Percentiles rank a stretch among this genome's conserved stretches.
Conservation (phyloP, 768 basidiomycete genomes). For the Phaeotremella skinneri region DNA sequence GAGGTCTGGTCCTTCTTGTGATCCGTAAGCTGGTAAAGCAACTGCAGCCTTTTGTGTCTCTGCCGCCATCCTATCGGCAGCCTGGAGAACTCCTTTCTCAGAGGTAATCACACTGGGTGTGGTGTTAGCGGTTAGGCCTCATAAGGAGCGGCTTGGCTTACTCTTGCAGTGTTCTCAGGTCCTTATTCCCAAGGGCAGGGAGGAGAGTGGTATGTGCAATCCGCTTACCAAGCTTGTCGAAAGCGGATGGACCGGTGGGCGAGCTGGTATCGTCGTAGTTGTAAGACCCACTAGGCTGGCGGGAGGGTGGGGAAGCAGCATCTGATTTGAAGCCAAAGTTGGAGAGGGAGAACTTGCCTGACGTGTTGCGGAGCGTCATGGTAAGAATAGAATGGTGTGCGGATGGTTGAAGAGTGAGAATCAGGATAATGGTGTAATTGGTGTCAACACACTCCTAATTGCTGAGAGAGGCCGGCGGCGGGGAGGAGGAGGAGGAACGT, state of each 20-base stretch:
- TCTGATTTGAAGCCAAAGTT: constrained; percentile 27
- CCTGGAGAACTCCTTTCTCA: constrained; percentile 71
- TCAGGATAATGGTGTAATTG: neutral
- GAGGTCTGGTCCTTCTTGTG: constrained; percentile 52
- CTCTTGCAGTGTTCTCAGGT: constrained; percentile 77
- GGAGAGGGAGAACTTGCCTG: constrained; percentile 38
- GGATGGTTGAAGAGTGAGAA: neutral
- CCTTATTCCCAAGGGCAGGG: constrained; percentile 69
- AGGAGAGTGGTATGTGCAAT: constrained; percentile 86
- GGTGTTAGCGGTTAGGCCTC: neutral
- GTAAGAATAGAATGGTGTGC: constrained; percentile 8
- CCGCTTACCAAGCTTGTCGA: constrained; percentile 55
- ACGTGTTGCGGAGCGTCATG: constrained; percentile 27
- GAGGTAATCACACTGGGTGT: constrained; percentile 65
- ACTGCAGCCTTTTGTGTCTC: constrained; percentile 45
- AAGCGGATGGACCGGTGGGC: neutral
- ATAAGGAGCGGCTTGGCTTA: constrained; percentile 21
- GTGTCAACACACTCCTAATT: constrained; percentile 1
- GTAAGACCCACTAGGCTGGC: neutral
- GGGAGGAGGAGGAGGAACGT: too few species aligned
- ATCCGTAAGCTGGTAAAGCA: constrained; percentile 49
- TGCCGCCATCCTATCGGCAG: constrained; percentile 34
- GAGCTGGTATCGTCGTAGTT: neutral
- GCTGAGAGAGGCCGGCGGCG: too few species aligned
- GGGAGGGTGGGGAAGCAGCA: neutral